Conservation (phyloP, 129 eudicot genomes). For the Gnaphalium uliginosum region DNA sequence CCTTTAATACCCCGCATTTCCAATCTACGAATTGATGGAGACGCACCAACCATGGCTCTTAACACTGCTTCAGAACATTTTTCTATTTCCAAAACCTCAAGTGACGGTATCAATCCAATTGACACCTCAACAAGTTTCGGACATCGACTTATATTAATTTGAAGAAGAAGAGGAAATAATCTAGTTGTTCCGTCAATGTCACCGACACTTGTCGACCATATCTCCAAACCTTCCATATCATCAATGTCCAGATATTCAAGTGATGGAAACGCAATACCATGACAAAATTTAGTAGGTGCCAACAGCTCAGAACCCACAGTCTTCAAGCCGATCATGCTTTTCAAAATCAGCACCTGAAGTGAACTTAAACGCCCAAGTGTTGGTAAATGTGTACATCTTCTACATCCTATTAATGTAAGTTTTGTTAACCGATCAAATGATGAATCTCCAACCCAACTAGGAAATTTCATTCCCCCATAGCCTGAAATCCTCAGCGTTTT, state of each 20-base stretch:
- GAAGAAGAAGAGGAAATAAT: slow-evolving; percentile 19
- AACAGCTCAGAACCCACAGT: not conserved
- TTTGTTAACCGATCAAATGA: not conserved
- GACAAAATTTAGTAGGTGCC: not conserved
- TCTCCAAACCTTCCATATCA: too few relatives aligned
- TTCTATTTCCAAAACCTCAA: not conserved
- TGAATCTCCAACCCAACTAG: not conserved
- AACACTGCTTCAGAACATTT: too few relatives aligned
- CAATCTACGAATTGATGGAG: too few relatives aligned
- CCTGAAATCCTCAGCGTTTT: not conserved
- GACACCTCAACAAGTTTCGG: not conserved
- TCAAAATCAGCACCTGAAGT: not conserved
- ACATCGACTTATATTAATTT: not conserved
- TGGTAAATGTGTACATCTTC: not conserved
- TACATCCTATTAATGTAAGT: not conserved
- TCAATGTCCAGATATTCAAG: too few relatives aligned
- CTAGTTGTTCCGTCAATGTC: not conserved
- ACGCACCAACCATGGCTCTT: too few relatives aligned
- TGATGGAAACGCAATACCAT: too few relatives aligned
- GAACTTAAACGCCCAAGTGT: not conserved
- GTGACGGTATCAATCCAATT: too few relatives aligned
- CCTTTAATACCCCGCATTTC: too few relatives aligned
- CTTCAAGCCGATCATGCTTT: not conserved
- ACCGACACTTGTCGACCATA: not conserved
- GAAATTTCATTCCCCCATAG: slow-evolving; percentile 6